These are phyloP conservation scores for Teratosphaeria destructans DNA, from an alignment of 2,329 filamentous ascomycete species.

Conservation along the genomic window DNA sequence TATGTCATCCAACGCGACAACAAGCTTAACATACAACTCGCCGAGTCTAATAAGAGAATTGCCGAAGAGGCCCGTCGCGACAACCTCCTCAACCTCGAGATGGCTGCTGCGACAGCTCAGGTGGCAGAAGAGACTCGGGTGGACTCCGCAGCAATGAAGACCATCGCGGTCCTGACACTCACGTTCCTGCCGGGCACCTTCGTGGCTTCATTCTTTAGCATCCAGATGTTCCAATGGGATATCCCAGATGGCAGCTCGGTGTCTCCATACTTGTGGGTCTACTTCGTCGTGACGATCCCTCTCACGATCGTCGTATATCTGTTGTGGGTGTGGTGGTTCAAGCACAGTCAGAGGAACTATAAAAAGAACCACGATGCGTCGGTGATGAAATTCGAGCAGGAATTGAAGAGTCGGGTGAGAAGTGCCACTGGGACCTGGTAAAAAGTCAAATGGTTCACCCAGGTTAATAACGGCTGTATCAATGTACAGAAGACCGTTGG, in stretches of 20 bases:
- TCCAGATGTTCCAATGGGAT: slow-evolving; percentile 19
- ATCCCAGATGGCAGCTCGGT: slow-evolving; percentile 10
- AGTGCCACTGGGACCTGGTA: slow-evolving; percentile 20
- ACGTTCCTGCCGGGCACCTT: slow-evolving; percentile 34
- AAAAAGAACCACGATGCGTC: slow-evolving; percentile 18
- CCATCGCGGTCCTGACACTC: slow-evolving; percentile 34
- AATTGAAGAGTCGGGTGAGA: slow-evolving; percentile 20
- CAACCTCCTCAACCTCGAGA: slow-evolving; percentile 25
- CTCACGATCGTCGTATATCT: slow-evolving; percentile 21
- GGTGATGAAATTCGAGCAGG: slow-evolving; percentile 19
- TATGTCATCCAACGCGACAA: slow-evolving; percentile 24
- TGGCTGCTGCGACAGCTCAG: slow-evolving; percentile 25
- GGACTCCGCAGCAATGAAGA: slow-evolving; percentile 36
- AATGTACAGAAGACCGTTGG: too few relatives aligned
- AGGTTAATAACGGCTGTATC: too few relatives aligned
- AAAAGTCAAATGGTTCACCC: not conserved
- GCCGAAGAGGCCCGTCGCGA: slow-evolving; percentile 24
- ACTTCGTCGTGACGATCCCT: slow-evolving; percentile 24
- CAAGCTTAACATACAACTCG: slow-evolving; percentile 24
- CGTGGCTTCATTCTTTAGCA: slow-evolving; percentile 25
- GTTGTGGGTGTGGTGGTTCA: slow-evolving; percentile 22
- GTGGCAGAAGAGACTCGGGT: slow-evolving; percentile 24
- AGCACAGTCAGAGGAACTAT: slow-evolving; percentile 15
- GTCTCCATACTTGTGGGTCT: slow-evolving; percentile 23
- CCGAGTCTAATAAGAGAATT: slow-evolving; percentile 23